Evolutionary conservation across 1,284 basidiomycete genomes (phyloP), one percentile per base, ranked within the genome.

Genomic region (Leccinum pachyderme): DNA sequence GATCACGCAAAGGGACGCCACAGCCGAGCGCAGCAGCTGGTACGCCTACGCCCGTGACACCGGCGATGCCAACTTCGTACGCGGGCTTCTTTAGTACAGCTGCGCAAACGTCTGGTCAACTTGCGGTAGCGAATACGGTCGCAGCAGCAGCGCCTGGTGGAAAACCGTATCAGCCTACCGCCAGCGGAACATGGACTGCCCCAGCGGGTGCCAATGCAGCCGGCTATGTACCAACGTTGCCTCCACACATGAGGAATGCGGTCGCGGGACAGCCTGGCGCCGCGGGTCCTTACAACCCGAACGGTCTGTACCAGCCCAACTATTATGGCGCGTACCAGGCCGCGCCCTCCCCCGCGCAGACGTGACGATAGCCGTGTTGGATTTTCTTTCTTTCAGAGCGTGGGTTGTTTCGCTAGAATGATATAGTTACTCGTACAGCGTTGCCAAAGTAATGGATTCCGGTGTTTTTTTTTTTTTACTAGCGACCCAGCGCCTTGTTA

Each of bases 1-100:
- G 69, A 35, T 77, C 81, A 4, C 79, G 79, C 45, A 72, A 74
- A 37, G 79, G 73, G 9, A 83, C 83, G 8, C 81, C 81, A 2
- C 79, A 81, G 53, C 75, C 79, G 5, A 67, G 59, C 25, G 58
- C 61, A 9, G 56, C 69, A 62, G 63, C 71, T 22, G 64, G 63
- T 11, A 53, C 68, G 7, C 54, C 66, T 4, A 52, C 59, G 11
- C 57, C 69, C 8, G 60, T 72, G 28, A 63, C 62, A 47, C 66
- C 67, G 24, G 53, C 70, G 37, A 66, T 72, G 18, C 68, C 72
- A 9, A 66, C 72, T 15, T 67, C 61, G 13, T 77, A 77, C 53
- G 68, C 76, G 0, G 66, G 68, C 31, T 78, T 76, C 59, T 76
- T 75, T 55, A 63, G 51, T 35, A 53, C 58, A 8, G 32, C 66